Evolutionary conservation across 805 yeast species (phyloP), one percentile per base, ranked within the genome.

Genomic region (Wilhelminamyces savonicus): DNA sequence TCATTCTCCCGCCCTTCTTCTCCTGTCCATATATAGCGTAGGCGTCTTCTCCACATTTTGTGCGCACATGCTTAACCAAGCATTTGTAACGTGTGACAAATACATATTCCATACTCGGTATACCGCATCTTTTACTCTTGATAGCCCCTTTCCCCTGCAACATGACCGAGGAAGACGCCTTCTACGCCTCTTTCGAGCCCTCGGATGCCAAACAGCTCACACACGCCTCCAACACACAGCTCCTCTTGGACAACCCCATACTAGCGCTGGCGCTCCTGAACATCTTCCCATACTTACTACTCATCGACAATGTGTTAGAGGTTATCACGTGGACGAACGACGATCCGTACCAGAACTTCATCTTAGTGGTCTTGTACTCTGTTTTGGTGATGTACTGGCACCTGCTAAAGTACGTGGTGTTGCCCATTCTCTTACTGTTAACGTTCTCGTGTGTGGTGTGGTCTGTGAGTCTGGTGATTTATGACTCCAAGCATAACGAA

Each of bases 271-370:
- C 73, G 1, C 53, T 74, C 17, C 58, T 70, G 21, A 55, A 65
- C 24, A 57, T 66, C 18, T 71, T 68, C 36, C 78, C 79, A 2
- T 53, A 65, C 34, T 49, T 74, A 19, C 43, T 69, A 11, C 40
- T 72, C 14, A 44, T 66, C 5, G 77, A 74, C 43, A 51, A 58
- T 24, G 32, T 62, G 5, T 45, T 74, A 12, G 69, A 69, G 22
- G 46, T 69, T 10, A 36, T 71, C 13, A 71, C 78, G 1, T 74
- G 80, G 80, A 72, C 80, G 1, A 70, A 71, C 35, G 67, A 59
- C 4, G 71, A 70, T 31, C 63, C 67, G 7, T 70, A 67, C 39
- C 56, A 56, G 35, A 74, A 71, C 40, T 61, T 70, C 32, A 43
- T 72, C 5, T 21, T 62, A 1, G 52, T 70, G 19, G 61, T 62